Conservation (phyloP, 1,284 basidiomycete species). For the Ceratobasidium papillatum region DNA sequence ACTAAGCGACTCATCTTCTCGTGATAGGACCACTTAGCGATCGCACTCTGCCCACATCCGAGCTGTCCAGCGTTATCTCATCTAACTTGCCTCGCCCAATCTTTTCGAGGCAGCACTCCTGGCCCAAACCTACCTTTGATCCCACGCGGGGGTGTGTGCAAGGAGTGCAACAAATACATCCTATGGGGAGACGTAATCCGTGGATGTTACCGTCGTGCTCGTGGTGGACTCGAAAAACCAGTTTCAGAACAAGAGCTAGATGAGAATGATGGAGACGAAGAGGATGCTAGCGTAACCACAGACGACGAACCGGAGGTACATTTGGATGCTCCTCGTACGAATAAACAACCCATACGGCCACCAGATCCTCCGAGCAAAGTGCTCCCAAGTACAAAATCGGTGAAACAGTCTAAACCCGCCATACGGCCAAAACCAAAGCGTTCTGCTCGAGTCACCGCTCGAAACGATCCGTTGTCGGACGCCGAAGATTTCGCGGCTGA, state of each 20-base stretch:
- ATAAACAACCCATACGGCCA: not conserved
- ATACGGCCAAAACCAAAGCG: not conserved
- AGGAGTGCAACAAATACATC: conserved; percentile 61
- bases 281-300: not conserved
- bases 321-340: not conserved
- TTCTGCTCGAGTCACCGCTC: not conserved
- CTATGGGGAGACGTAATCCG: conserved; percentile 80
- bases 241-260: conserved; percentile 46
- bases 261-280: conserved; percentile 40
- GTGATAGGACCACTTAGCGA: conserved; percentile 64
- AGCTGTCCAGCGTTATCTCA: conserved; percentile 68
- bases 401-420: not conserved
- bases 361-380: not conserved
- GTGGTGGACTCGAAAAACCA: conserved; percentile 50
- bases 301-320: not conserved
- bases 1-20: conserved; percentile 1
- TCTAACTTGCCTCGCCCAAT: conserved; percentile 70
- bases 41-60: conserved; percentile 61
- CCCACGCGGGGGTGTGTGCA: conserved; percentile 70
- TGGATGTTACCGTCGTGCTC: conserved; percentile 68
- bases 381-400: not conserved
- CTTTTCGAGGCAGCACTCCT: conserved; percentile 46
- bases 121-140: conserved; percentile 56
- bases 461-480: not conserved
- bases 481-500: conserved; percentile 37